These are phyloP conservation scores for Cytidiella melzeri DNA, from an alignment of 768 basidiomycete species.

Conservation along the genomic window DNA sequence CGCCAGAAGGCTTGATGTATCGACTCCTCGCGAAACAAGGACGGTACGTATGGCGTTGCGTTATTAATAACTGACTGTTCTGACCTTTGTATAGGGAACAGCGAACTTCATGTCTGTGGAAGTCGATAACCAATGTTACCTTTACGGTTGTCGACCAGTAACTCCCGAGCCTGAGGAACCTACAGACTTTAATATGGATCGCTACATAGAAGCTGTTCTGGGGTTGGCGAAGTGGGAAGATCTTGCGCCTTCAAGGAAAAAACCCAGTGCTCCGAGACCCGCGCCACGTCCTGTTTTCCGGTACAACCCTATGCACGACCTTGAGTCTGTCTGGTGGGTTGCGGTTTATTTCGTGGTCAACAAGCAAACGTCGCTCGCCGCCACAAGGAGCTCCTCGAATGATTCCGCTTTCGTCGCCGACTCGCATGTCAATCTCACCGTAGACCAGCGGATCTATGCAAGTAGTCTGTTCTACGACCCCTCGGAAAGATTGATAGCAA, in stretches of 20 bases:
- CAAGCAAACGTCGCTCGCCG: not conserved
- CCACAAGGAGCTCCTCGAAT: too few species aligned
- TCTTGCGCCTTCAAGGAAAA: not conserved
- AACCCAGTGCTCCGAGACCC: not conserved
- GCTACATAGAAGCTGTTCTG: not conserved
- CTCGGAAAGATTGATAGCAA: too few species aligned
- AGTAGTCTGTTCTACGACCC: too few species aligned
- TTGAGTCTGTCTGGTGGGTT: conserved; percentile 1
- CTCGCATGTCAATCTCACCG: too few species aligned
- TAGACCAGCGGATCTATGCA: too few species aligned
- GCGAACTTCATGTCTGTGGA: not conserved
- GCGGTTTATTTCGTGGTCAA: not conserved
- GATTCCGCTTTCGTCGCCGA: too few species aligned
- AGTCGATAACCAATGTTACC: not conserved
- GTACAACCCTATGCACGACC: conserved; percentile 1
- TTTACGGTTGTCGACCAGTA: not conserved
- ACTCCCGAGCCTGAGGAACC: not conserved
- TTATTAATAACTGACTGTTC: not conserved
- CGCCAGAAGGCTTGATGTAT: not conserved
- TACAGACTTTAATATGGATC: not conserved
- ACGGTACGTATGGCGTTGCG: not conserved
- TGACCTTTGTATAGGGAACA: too few species aligned
- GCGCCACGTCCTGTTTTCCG: not conserved
- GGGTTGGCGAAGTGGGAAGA: not conserved
- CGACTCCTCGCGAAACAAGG: not conserved